phyloP scores from a whole-genome alignment of 139 green algal genomes.

The Desmodesmus armatus region DNA sequence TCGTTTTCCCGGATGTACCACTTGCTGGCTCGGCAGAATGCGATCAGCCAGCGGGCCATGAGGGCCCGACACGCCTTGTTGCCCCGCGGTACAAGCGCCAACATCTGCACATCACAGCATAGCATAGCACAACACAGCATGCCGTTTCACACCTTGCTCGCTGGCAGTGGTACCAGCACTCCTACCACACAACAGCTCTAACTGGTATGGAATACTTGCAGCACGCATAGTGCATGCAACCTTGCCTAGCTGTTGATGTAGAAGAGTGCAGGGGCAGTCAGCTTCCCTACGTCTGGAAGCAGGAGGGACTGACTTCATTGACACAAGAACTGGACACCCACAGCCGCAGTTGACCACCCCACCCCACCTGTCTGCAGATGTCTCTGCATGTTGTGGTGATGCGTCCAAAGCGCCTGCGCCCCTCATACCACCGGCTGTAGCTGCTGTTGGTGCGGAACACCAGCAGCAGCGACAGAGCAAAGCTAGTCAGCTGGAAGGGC shows the following conservation, averaged over 20 bases:
- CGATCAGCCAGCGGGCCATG: slow-evolving; percentile 37
- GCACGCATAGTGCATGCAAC: no score
- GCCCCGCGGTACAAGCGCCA: slow-evolving; percentile 34
- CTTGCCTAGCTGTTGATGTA: no score
- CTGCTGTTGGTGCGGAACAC: slow-evolving; percentile 79
- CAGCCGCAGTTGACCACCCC: no score
- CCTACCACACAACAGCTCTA: no score
- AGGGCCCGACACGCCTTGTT: background rate
- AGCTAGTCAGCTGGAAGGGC: slow-evolving; percentile 62
- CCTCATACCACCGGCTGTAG: slow-evolving; percentile 69
- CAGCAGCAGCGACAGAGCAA: slow-evolving; percentile 72
- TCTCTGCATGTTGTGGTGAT: slow-evolving; percentile 42
- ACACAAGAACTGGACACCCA: no score
- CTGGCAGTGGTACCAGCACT: no score
- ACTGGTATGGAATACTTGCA: no score
- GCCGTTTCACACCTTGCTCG: no score
- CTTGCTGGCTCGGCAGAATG: slow-evolving; percentile 38
- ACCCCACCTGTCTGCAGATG: slow-evolving; percentile 46
- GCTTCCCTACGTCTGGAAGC: no score
- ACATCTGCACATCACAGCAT: background rate
- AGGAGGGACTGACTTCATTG: no score
- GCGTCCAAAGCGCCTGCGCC: slow-evolving; percentile 53
- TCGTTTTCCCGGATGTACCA: slow-evolving; percentile 45
- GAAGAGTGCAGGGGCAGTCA: no score
- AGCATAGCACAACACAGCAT: background rate